Conservation (phyloP, 495 filamentous ascomycete genomes). For the Penicillium maclennaniae region DNA sequence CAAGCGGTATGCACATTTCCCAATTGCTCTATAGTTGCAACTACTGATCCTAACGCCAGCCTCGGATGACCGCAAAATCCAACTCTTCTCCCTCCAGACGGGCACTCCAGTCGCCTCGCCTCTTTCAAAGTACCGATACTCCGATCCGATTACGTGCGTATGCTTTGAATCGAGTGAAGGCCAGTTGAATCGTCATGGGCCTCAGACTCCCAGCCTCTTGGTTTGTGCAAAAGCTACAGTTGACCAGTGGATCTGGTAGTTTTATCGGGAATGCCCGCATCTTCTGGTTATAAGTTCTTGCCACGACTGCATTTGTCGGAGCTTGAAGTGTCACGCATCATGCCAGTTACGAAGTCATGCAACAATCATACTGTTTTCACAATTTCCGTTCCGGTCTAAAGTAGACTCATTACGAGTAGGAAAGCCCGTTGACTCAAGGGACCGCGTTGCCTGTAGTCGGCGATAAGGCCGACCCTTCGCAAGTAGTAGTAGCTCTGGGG, state of each 20-base stretch:
- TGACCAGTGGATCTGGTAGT: constrained; percentile 42
- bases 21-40: not conserved
- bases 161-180: constrained; percentile 33
- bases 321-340: not conserved
- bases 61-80: constrained; percentile 32
- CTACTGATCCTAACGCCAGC: constrained; percentile 11
- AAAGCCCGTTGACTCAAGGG: too few relatives aligned
- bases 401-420: too few relatives aligned
- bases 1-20: constrained; percentile 28
- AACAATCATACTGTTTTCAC: too few relatives aligned
- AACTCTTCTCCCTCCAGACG: constrained; percentile 38
- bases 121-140: constrained; percentile 25
- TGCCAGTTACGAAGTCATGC: too few relatives aligned
- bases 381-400: too few relatives aligned
- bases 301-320: too few relatives aligned
- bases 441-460: too few relatives aligned
- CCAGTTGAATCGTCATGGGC: constrained; percentile 16
- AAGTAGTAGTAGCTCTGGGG: too few relatives aligned
- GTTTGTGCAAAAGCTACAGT: constrained; percentile 31
- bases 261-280: not conserved
- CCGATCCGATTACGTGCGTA: constrained; percentile 28
- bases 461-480: too few relatives aligned
- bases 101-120: constrained; percentile 35
- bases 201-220: constrained; percentile 36
- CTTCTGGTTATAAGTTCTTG: not conserved